Evolutionary conservation across 106 monocot species (phyloP).

Genomic region (Alisma plantagoaquatica): DNA sequence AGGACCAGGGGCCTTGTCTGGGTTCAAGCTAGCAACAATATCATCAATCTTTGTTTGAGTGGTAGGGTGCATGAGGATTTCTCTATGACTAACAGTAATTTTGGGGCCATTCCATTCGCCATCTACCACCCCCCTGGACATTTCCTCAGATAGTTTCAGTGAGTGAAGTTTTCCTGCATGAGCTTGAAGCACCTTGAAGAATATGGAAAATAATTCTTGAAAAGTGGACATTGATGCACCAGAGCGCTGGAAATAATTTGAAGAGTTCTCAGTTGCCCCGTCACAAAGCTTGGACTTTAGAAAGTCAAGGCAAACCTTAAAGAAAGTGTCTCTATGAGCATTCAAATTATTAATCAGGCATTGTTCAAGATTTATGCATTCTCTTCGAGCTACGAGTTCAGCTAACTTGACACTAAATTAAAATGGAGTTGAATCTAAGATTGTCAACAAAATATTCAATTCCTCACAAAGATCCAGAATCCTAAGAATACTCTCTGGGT

Average conservation of each 20-base stretch:
- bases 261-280: constrained; percentile 23
- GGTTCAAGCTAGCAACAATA: too few relatives aligned
- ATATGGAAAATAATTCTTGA: constrained; percentile 35
- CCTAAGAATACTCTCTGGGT: constrained; percentile 32
- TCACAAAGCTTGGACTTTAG: constrained; percentile 30
- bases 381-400: constrained; percentile 47
- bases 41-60: too few relatives aligned
- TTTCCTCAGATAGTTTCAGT: constrained; percentile 39
- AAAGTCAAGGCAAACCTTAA: constrained; percentile 65
- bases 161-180: constrained; percentile 33
- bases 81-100: too few relatives aligned
- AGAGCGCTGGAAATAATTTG: constrained; percentile 20
- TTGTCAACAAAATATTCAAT: constrained; percentile 59
- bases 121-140: too few relatives aligned
- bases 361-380: constrained; percentile 52
- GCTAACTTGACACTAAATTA: constrained; percentile 68
- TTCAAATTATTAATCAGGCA: constrained; percentile 73
- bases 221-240: constrained; percentile 19
- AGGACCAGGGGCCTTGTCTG: too few relatives aligned
- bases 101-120: too few relatives aligned
- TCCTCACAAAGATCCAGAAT: constrained; percentile 76
- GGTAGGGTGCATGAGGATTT: too few relatives aligned
- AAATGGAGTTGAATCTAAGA: constrained; percentile 59
- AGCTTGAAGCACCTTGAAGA: constrained; percentile 74
- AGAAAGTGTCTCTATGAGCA: constrained; percentile 54